Conservation (phyloP, 257 asterid genomes). For the Solanum lycopersicoides region DNA sequence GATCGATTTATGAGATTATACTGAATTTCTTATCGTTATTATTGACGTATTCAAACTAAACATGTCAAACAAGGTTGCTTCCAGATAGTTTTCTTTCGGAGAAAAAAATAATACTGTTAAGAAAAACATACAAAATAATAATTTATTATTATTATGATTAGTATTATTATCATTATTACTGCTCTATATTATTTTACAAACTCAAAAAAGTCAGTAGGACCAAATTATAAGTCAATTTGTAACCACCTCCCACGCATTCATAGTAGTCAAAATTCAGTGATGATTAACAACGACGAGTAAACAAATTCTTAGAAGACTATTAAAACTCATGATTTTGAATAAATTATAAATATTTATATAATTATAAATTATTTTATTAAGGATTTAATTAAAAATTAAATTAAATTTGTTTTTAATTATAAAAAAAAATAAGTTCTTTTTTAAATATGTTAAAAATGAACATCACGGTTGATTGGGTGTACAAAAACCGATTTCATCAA, state of each 20-base stretch:
- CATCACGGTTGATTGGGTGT: neutral
- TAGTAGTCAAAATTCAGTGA: neutral
- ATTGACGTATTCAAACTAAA: neutral
- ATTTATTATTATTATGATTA: too few species aligned
- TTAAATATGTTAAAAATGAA: neutral
- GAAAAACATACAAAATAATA: too few species aligned
- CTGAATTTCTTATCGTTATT: too few species aligned
- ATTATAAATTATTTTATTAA: too few species aligned
- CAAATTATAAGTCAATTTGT: neutral
- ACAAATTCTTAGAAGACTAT: neutral
- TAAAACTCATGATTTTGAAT: neutral
- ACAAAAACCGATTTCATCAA: too few species aligned
- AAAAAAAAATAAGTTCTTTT: too few species aligned
- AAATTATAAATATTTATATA: too few species aligned
- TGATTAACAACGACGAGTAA: neutral
- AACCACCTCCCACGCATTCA: neutral
- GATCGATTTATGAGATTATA: too few species aligned
- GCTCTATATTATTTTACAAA: neutral
- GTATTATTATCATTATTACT: too few species aligned
- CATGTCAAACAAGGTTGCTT: neutral
- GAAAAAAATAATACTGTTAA: too few species aligned
- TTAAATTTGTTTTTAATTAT: too few species aligned
- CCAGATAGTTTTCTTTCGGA: neutral
- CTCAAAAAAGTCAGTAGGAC: neutral
- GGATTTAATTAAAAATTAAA: too few species aligned